These are phyloP conservation scores for Millerozyma acaciae DNA, from an alignment of 805 yeast genomes.

Conservation along the genomic window DNA sequence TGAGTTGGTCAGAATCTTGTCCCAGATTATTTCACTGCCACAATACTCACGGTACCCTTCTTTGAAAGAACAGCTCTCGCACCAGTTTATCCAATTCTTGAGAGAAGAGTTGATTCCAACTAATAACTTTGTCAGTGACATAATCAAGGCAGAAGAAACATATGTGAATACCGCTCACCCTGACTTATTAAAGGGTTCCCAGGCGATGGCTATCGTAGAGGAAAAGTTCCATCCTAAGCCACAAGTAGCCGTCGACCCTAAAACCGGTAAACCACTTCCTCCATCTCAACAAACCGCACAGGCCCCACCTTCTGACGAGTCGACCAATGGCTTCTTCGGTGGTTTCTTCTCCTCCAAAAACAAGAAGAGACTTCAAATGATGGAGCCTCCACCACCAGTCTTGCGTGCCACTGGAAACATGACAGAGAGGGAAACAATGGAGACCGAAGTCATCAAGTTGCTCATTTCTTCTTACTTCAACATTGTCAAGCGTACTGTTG, in stretches of 20 bases:
- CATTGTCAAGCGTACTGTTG: constrained; percentile 89
- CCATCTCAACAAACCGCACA: constrained; percentile 35
- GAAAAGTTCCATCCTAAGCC: constrained; percentile 77
- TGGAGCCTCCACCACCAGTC: constrained; percentile 97
- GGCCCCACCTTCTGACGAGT: constrained; percentile 41
- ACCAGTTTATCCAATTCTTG: constrained; percentile 72
- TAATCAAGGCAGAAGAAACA: constrained; percentile 83
- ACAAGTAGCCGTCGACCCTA: constrained; percentile 79
- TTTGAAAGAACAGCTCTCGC: constrained; percentile 80
- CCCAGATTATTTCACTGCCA: constrained; percentile 78
- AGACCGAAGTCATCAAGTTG: constrained; percentile 93
- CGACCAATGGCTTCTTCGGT: constrained; percentile 81
- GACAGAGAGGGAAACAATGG: constrained; percentile 94
- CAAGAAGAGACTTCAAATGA: constrained; percentile 87
- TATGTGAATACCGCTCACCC: constrained; percentile 98
- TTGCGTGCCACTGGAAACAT: constrained; percentile 87
- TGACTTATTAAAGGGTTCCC: constrained; percentile 89
- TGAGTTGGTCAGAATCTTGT: constrained; percentile 85
- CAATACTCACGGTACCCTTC: constrained; percentile 87
- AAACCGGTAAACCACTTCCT: constrained; percentile 79
- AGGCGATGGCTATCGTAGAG: constrained; percentile 89
- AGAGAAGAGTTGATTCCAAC: constrained; percentile 82
- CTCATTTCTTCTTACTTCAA: constrained; percentile 85
- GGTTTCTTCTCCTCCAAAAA: constrained; percentile 91
- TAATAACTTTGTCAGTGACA: constrained; percentile 75